Base-by-base conservation (phyloP, 768 basidiomycete genomes). In the Mycena indigotica region DNA sequence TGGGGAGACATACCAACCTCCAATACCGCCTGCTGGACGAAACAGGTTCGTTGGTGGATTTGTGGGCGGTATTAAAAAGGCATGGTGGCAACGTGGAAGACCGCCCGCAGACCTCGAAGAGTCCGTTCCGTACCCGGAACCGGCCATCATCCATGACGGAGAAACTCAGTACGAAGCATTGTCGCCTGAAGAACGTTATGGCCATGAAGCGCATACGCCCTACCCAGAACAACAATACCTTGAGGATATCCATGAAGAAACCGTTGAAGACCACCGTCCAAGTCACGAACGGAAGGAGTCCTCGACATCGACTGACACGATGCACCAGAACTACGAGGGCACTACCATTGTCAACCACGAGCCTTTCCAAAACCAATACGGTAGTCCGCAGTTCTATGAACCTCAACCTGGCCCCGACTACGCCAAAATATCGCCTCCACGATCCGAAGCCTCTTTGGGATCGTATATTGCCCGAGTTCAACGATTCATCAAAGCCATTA, bases 401-500 rank as follows among this genome's bases (percentile, higher is more conserved):
- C 79, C 77, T 3, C 72, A 70, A 17, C 77, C 71, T 13, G 77
- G 73, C 3, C 69, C 79, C 0, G 80, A 81, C 57, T 82, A 81
- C 61, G 78, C 73, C 25, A 80, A 80, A 59, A 81, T 83, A 80
- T 72, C 75, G 2, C 73, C 74, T 2, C 72, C 75, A 4, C 70
- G 67, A 0, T 73, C 78, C 12, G 70, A 73, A 12, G 60, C 62
- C 12, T 73, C 75, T 2, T 57, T 77, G 19, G 65, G 63, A 57
- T 64, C 58, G n/a, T 77, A 69, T 19, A 45, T 78, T 23, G 56
- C 69, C 4, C 76, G 76, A 3, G 5, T 80, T 19, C 66, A 70
- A 5, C 66, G 71, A 15, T 73, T 81, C 50, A 48, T 77, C 8
- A 52, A 65, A 3, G 64, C 63, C 4, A n/a, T 82, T 15, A 72